Base-by-base conservation (phyloP, 1,284 basidiomycete species). In the Ustilago loliicola region DNA sequence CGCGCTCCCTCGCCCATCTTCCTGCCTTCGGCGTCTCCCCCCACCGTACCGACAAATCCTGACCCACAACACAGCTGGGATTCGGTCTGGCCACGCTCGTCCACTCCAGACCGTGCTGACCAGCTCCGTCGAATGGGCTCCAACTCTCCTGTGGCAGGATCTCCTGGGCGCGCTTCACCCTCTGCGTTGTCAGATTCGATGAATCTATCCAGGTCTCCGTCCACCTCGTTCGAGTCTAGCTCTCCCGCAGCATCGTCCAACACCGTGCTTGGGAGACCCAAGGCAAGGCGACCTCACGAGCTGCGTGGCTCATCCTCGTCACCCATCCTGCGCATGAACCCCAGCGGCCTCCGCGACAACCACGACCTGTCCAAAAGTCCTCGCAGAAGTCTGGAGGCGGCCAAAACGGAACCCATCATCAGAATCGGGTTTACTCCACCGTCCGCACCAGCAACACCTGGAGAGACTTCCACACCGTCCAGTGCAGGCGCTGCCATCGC, bases 51-150 rank as follows among this genome's bases (percentile, higher is more conserved):
- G 25, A 36, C 55, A 45, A 81, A 80, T 47, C 67, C 71, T 8
- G 79, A 80, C 45, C 60, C 79, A 15, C 71, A 82, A 53, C 77
- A 80, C 55, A 67, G 69, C 52, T 77, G 77, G 69, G 81, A 82
- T 59, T 81, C 81, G 13, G 63, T 82, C n/a, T 82, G 81, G 81
- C 79, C 79, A 8, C 59, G 72, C 27, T 72, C 74, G 2, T 75
- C 73, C 11, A 77, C 68, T 32, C 70, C 67, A 6, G 75, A 74
- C 36, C 69, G 66, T 30, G 45, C 70, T 21, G 66, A 80, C 42
- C 59, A 75, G 60, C 42, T 67, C 42, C 66, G 72, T 42, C 55
- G 76, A 19, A 60, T 77, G n/a, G 66, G 72, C 40, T 73, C 74
- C 42, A 56, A 57, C 40, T 63, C 73, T 19, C 69, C 73, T 27